These are phyloP conservation scores for Pestalotiopsis sp. DNA, from an alignment of 2,329 filamentous ascomycete genomes.

Conservation along the genomic window DNA sequence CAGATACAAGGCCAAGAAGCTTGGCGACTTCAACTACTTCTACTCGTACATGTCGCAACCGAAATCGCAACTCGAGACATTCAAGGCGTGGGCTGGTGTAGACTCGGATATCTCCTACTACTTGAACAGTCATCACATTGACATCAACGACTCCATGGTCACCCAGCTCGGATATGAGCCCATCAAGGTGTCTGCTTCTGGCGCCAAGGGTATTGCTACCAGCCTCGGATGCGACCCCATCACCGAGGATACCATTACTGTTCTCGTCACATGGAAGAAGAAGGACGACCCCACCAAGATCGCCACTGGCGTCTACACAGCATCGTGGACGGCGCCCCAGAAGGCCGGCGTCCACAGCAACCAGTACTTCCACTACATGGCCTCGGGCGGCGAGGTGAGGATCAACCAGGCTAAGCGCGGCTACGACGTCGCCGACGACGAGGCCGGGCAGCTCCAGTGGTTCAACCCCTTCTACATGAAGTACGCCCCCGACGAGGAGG, in stretches of 20 bases:
- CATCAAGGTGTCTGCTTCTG: slow-evolving; percentile 76
- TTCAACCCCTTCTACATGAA: slow-evolving; percentile 96
- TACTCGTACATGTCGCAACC: slow-evolving; percentile 96
- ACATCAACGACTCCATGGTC: slow-evolving; percentile 92
- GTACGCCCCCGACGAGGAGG: slow-evolving; percentile 91
- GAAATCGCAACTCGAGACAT: slow-evolving; percentile 89
- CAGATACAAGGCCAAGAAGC: slow-evolving; percentile 70
- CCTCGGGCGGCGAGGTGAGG: slow-evolving; percentile 79
- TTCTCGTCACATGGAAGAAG: slow-evolving; percentile 87
- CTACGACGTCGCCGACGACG: slow-evolving; percentile 91
- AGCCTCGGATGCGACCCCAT: slow-evolving; percentile 75
- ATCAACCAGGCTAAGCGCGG: slow-evolving; percentile 93
- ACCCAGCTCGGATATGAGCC: slow-evolving; percentile 72
- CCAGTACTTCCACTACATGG: slow-evolving; percentile 97
- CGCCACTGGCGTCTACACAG: slow-evolving; percentile 89
- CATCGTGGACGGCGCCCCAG: slow-evolving; percentile 92
- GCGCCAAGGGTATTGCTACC: slow-evolving; percentile 78
- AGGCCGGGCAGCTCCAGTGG: slow-evolving; percentile 72
- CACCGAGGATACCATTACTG: slow-evolving; percentile 92
- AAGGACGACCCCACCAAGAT: slow-evolving; percentile 68
- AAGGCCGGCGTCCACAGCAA: slow-evolving; percentile 92
- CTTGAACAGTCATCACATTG: slow-evolving; percentile 92
- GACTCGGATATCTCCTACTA: slow-evolving; percentile 97
- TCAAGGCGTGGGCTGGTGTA: slow-evolving; percentile 90
- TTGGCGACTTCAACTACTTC: slow-evolving; percentile 98